Evolutionary conservation across 2,329 filamentous ascomycete genomes (phyloP), one percentile per base, ranked within the genome.

Genomic region (Chaetomiaceae sp.): DNA sequence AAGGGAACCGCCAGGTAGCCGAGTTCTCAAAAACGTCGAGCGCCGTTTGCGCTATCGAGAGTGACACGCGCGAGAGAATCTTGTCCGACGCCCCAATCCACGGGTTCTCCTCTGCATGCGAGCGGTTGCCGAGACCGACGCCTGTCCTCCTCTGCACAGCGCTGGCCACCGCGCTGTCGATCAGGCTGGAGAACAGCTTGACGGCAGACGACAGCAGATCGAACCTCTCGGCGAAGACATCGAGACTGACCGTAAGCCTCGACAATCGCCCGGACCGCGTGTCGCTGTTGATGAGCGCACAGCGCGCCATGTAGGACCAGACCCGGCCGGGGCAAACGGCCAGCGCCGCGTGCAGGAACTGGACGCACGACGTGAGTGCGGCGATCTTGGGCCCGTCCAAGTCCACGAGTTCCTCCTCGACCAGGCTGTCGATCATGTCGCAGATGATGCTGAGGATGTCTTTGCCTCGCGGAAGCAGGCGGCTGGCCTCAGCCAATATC

Each of bases 251-350:
- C 3, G 94, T 78, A 42, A 97, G 82, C 40, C 81, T 81, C 32
- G 83, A 79, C 50, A 98, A 75, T 50, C 85, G 83, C 10, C 88
- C 87, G 12, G 83, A 83, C 52, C 83, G 83, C 9, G 86, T 83
- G 55, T 88, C 83, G 6, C 82, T 78, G 56, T 86, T 85, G 37
- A 98, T 73, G 15, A 98, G 71, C 52, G 83, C 81, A 62, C 88
- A 94, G 47, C 88, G 81, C 3, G 84, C 81, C 58, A 98, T 76
- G 62, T 91, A 87, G 3, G 91, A 89, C 90, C 93, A 97, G 6
- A 95, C 82, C 49, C 90, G 77, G 47, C 85, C 86, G 0, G 93
- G 91, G 42, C 84, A 79, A n/a, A 77, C 85, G 57, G 76, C 73
- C 20, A 93, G 66, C 15, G 94, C 69, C 3, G 84, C 80, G 55